Evolutionary conservation across 345 rosid species (phyloP).

Genomic region (Aegle marmelos): DNA sequence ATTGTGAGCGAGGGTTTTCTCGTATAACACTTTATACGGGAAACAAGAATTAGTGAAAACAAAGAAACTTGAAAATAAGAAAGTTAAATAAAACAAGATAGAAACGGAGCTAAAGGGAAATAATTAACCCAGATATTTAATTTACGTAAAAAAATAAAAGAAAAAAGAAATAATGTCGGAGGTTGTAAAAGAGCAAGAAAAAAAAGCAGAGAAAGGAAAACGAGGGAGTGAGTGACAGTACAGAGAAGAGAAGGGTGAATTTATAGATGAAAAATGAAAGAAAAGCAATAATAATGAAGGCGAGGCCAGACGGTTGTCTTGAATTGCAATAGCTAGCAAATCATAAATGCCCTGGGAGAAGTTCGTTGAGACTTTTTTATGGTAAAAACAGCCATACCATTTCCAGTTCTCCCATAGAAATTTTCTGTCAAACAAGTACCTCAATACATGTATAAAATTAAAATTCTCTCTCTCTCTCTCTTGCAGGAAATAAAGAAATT

Average conservation of each 20-base stretch:
- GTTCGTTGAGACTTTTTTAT: slow-evolving; percentile 38
- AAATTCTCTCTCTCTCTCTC: background rate
- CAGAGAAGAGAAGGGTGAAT: slow-evolving; percentile 25
- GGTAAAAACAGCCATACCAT: background rate
- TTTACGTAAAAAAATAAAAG: background rate
- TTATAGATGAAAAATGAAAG: slow-evolving; percentile 45
- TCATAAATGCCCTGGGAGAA: slow-evolving; percentile 55
- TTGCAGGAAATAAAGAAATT: too few relatives aligned
- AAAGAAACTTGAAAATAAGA: background rate
- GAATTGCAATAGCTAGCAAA: slow-evolving; percentile 27
- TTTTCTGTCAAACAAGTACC: background rate
- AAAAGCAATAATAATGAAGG: slow-evolving; percentile 46
- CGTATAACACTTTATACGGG: background rate
- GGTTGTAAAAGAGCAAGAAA: background rate
- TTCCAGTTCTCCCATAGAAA: background rate
- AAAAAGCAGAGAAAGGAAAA: background rate
- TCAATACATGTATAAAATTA: background rate
- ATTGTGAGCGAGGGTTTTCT: background rate
- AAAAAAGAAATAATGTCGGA: too few relatives aligned
- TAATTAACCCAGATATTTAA: background rate
- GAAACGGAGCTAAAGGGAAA: background rate
- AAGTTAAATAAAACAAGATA: background rate
- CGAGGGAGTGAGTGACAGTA: slow-evolving; percentile 9
- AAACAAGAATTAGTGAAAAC: background rate
- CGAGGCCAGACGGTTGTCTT: slow-evolving; percentile 66